Evolutionary conservation across 176 grass and related monocot species (phyloP).

Genomic region (Canna indica): DNA sequence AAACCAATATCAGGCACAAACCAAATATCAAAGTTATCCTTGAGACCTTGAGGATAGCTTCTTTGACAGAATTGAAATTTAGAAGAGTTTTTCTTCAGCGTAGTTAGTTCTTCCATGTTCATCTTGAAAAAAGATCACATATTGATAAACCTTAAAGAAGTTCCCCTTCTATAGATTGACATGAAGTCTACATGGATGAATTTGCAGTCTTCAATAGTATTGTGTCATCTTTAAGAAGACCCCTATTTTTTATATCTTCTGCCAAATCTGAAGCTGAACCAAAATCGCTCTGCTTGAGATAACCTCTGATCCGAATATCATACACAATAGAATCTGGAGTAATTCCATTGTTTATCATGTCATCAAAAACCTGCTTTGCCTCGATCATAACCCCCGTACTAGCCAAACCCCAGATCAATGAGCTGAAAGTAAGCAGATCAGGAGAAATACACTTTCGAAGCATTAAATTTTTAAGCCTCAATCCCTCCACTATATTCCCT

Average conservation of each 20-base stretch:
- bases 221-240: not conserved
- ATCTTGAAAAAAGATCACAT: no score
- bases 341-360: slow-evolving; percentile 14
- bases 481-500: slow-evolving; percentile 10
- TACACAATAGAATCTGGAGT: slow-evolving; percentile 6
- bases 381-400: slow-evolving; percentile 18
- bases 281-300: not conserved
- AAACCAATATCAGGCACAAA: no score
- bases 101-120: no score
- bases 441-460: slow-evolving; percentile 2
- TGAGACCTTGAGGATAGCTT: no score
- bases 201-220: not conserved
- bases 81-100: no score
- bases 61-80: no score
- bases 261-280: not conserved
- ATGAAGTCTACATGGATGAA: not conserved
- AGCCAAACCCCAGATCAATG: slow-evolving; percentile 7
- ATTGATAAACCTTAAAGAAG: not conserved
- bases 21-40: no score
- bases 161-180: not conserved
- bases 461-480: slow-evolving; percentile 15
- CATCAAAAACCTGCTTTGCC: slow-evolving; percentile 24
- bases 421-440: slow-evolving; percentile 13
- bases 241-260: slow-evolving; percentile 2
- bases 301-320: slow-evolving; percentile 16